phyloP scores from a whole-genome alignment of 2,329 filamentous ascomycete species.

The Colletotrichum sp. region DNA sequence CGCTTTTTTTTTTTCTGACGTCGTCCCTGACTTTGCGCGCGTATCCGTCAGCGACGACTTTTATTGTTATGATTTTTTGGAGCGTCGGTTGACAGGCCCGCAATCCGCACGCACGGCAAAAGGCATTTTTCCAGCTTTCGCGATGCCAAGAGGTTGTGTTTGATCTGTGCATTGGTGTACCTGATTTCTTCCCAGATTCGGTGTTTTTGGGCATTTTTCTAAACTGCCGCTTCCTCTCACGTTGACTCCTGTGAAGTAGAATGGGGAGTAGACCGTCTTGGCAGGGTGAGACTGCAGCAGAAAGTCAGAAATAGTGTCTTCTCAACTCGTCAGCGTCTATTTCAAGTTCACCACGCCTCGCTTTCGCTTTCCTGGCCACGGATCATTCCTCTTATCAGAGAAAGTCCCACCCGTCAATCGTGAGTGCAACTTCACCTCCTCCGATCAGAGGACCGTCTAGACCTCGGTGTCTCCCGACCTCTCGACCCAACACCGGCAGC shows the following conservation, averaged over 20 bases:
- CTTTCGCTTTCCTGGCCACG: not conserved
- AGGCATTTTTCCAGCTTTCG: not conserved
- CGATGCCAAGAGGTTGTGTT: slow-evolving; percentile 1
- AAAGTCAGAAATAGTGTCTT: not conserved
- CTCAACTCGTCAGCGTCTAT: not conserved
- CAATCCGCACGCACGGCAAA: not conserved
- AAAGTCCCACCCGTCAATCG: not conserved
- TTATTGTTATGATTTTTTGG: not conserved
- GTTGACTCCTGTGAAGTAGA: not conserved
- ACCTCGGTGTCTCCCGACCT: not conserved
- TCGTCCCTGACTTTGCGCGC: not conserved
- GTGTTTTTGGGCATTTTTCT: not conserved
- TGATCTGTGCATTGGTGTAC: not conserved
- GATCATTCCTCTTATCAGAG: not conserved
- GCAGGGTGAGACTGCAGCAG: not conserved
- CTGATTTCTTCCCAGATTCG: not conserved
- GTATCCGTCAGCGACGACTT: not conserved
- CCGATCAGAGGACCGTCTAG: not conserved
- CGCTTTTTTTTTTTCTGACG: not conserved
- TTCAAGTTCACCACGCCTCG: not conserved
- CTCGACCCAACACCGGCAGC: not conserved
- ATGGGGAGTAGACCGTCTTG: not conserved
- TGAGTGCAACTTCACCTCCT: not conserved
- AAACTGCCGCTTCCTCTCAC: not conserved
- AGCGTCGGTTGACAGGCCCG: not conserved